phyloP scores from a whole-genome alignment of 164 flowering plant genomes.

The Vitis vinifera region DNA sequence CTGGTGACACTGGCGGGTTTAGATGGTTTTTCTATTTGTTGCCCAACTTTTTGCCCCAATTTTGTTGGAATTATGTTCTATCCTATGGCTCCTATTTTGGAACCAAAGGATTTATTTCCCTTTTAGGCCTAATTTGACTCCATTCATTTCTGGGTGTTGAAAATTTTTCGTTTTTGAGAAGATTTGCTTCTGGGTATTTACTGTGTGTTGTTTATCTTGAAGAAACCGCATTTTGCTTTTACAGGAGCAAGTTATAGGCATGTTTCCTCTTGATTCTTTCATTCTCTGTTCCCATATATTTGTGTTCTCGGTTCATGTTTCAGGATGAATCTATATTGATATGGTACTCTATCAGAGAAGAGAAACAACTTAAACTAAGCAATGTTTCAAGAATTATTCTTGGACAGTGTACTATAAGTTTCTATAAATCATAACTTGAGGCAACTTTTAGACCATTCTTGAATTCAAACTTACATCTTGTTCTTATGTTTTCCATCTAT shows the following conservation, averaged over 20 bases:
- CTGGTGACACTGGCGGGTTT: constrained; percentile 98
- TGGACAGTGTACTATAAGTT: constrained; percentile 92
- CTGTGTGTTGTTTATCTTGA: no score
- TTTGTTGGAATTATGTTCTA: background rate
- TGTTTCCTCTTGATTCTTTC: no score
- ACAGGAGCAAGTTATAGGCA: no score
- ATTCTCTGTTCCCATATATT: background rate
- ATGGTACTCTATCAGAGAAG: constrained; percentile 89
- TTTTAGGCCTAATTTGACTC: background rate
- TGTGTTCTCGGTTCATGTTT: constrained; percentile 10
- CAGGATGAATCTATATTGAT: constrained; percentile 82
- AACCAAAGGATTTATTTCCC: background rate
- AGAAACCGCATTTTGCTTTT: no score
- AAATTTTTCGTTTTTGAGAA: no score
- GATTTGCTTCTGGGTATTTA: no score
- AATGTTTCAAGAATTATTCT: constrained; percentile 82
- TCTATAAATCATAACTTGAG: background rate
- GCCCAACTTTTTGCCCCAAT: background rate
- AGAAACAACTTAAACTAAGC: constrained; percentile 74
- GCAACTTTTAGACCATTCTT: background rate
- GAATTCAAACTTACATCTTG: background rate
- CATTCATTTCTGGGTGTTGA: no score
- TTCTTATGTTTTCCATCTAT: constrained; percentile 2
- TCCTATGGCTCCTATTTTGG: background rate
- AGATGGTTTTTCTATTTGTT: constrained; percentile 3